phyloP scores from a whole-genome alignment of 345 rosid species.

The Alliaria petiolata region DNA sequence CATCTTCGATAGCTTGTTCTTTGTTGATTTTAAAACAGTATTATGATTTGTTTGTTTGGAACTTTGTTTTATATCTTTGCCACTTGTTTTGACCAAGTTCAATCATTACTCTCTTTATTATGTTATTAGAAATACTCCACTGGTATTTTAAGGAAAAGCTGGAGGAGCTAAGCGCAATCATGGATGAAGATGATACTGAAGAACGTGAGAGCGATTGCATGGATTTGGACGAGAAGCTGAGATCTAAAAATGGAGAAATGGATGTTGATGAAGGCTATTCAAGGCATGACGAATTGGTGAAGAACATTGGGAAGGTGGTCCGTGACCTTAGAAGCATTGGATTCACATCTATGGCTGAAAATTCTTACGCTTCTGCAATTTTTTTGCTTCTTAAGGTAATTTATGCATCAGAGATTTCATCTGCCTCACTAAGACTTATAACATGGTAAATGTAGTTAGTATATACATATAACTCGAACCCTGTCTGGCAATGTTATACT shows the following conservation, averaged over 20 bases:
- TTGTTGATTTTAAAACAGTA: not conserved
- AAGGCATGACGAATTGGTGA: conserved; percentile 58
- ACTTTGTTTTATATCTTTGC: not conserved
- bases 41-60: not conserved
- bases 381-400: conserved; percentile 76
- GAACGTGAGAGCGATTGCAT: conserved; percentile 53
- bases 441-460: not conserved
- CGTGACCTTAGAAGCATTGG: conserved; percentile 90
- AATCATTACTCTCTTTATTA: conserved; percentile 21
- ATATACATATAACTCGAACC: not conserved
- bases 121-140: conserved; percentile 69
- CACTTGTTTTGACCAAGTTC: not conserved
- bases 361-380: conserved; percentile 84
- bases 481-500: conserved; percentile 23
- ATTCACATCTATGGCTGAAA: conserved; percentile 81
- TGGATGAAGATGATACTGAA: conserved; percentile 58
- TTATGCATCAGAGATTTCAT: not conserved
- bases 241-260: conserved; percentile 55
- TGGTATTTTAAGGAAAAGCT: conserved; percentile 87
- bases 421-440: not conserved
- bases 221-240: conserved; percentile 72
- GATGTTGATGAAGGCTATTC: conserved; percentile 61
- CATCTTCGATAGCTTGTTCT: not conserved
- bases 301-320: conserved; percentile 78
- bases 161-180: conserved; percentile 73